Evolutionary conservation across 331 rosid species (phyloP).

Genomic region (Stylosanthes scabra): DNA sequence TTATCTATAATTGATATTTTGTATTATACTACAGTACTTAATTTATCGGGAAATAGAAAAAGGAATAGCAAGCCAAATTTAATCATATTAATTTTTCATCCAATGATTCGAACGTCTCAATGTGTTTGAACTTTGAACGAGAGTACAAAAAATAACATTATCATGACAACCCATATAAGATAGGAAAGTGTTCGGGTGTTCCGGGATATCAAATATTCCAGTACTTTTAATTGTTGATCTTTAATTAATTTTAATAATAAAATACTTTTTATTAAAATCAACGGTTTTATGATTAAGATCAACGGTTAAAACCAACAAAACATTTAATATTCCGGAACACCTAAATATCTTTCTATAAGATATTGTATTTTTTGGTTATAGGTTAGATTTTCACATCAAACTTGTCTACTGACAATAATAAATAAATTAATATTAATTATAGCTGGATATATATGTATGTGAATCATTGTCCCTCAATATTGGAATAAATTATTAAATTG

Average conservation of each 20-base stretch:
- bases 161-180: neutral
- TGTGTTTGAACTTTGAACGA: neutral
- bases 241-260: too few relatives aligned
- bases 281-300: too few relatives aligned
- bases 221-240: too few relatives aligned
- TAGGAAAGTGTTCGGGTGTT: too few relatives aligned
- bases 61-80: neutral
- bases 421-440: neutral
- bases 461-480: neutral
- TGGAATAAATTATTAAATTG: conserved; percentile 7
- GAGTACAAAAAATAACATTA: neutral
- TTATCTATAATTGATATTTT: too few relatives aligned
- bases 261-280: too few relatives aligned
- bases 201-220: too few relatives aligned
- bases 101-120: neutral
- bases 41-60: too few relatives aligned
- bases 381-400: conserved; percentile 1
- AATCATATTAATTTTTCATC: conserved; percentile 9
- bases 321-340: too few relatives aligned
- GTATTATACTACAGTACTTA: too few relatives aligned
- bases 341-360: too few relatives aligned
- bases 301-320: too few relatives aligned
- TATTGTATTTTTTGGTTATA: neutral
- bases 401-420: neutral
- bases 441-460: conserved; percentile 1